Evolutionary conservation across 495 filamentous ascomycete species (phyloP), one percentile per base, ranked within the genome.

Genomic region (Penicillium ochrochloron): DNA sequence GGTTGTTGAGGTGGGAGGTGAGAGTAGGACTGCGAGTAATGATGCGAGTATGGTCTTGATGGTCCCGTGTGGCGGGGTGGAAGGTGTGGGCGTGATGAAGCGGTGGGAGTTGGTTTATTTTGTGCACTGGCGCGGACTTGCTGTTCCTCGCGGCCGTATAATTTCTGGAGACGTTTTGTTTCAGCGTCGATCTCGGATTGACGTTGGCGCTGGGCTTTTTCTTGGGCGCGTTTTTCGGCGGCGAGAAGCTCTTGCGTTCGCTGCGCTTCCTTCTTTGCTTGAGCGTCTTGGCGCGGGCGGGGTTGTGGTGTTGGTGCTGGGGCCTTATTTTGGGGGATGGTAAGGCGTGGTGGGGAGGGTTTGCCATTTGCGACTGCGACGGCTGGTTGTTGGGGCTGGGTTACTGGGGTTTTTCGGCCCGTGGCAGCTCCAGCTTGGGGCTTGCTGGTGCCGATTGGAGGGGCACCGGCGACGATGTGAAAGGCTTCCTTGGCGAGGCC

Each of bases 171-270:
- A 3, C 94, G 83, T 69, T 94, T 90, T 0, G 95, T 98, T 75
- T 98, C 95, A 60, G 87, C 86, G 25, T 91, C 89, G 15, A 97
- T 79, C 66, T 92, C 92, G 2, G 84, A 86, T 59, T 96, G 85
- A 31, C 85, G 85, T 31, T 82, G 78, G n/a, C 82, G 81, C 0
- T 82, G 84, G 34, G 89, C 87, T 39, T 86, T 85, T 33, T 92
- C 89, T 23, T 56, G 58, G 17, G 62, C 46, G 19, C 64, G 61
- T 46, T 64, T 64, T 75, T 97, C 93, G 6, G 89, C 86, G 44
- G 91, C 90, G 2, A 96, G 83, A 81, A 94, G 90, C 70, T 84
- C 87, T 76, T 89, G 88, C 51, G 90, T 89, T 54, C 88, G 87
- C 62, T 85, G 84, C 61, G 88, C 83, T 76, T 92, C 92, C 62